Evolutionary conservation across 805 yeast genomes (phyloP).

Genomic region (Teunomyces pallodes): DNA sequence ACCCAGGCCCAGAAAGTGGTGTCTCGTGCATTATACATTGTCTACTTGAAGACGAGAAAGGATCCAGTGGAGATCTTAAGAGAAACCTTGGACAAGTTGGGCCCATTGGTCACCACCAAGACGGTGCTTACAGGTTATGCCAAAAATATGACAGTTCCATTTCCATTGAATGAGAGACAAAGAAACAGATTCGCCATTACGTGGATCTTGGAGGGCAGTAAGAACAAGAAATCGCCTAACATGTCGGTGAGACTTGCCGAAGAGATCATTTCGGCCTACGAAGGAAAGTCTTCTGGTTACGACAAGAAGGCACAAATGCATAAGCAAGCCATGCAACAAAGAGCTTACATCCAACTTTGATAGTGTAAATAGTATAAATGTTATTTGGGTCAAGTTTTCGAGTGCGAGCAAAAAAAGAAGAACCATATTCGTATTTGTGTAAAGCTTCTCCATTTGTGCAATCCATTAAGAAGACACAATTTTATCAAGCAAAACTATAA

Average conservation of each 20-base stretch:
- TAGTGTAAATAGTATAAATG: slow-evolving; percentile 11
- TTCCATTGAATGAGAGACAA: slow-evolving; percentile 78
- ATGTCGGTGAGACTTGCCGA: slow-evolving; percentile 88
- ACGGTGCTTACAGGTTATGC: slow-evolving; percentile 84
- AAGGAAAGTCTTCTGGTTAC: slow-evolving; percentile 78
- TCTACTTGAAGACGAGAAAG: slow-evolving; percentile 64
- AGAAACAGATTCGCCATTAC: slow-evolving; percentile 81
- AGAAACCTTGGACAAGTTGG: slow-evolving; percentile 73
- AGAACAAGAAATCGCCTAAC: slow-evolving; percentile 73
- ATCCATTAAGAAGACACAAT: no score
- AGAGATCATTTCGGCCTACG: slow-evolving; percentile 74
- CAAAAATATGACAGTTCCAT: slow-evolving; percentile 75
- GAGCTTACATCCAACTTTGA: slow-evolving; percentile 58
- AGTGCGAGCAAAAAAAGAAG: neutral
- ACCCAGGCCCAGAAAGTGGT: slow-evolving; percentile 71
- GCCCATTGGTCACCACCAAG: slow-evolving; percentile 78
- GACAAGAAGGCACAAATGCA: slow-evolving; percentile 84
- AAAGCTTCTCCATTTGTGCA: no score
- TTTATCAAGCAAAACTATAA: no score
- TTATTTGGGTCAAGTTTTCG: neutral
- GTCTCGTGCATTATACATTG: slow-evolving; percentile 75
- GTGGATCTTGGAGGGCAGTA: slow-evolving; percentile 87
- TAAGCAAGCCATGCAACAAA: slow-evolving; percentile 80
- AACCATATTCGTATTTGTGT: neutral
- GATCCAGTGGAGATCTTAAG: slow-evolving; percentile 81